Evolutionary conservation across 1,284 basidiomycete species (phyloP).

Genomic region (Sporisorium iseilematis-ciliati): DNA sequence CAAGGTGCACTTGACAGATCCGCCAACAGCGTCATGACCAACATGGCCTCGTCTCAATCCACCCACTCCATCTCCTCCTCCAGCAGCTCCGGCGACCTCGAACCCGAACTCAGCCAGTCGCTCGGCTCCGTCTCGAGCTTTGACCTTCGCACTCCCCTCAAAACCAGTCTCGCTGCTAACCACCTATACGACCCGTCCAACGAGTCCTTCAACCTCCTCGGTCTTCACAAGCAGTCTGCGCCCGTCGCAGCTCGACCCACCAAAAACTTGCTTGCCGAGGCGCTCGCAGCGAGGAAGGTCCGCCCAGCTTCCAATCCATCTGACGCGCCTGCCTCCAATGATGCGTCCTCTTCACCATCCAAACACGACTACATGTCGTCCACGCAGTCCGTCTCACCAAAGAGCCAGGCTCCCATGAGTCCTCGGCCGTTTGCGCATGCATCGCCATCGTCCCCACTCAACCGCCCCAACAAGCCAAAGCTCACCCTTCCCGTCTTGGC

Average conservation of each 20-base stretch:
- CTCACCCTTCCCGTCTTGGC: constrained; percentile 34
- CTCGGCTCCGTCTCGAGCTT: constrained; percentile 56
- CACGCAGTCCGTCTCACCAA: constrained; percentile 30
- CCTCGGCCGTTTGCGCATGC: constrained; percentile 8
- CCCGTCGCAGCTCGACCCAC: constrained; percentile 18
- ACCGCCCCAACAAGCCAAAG: constrained; percentile 40
- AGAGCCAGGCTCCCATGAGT: constrained; percentile 6
- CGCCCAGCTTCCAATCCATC: constrained; percentile 18
- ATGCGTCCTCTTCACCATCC: constrained; percentile 4
- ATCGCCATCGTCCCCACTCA: constrained; percentile 32
- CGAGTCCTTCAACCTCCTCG: constrained; percentile 37
- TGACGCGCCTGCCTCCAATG: constrained; percentile 1
- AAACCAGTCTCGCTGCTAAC: constrained; percentile 40
- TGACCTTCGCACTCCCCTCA: constrained; percentile 58
- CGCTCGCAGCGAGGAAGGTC: constrained; percentile 34
- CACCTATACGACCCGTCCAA: constrained; percentile 30
- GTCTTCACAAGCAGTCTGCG: constrained; percentile 28
- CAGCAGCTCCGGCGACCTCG: constrained; percentile 38
- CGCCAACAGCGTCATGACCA: constrained; percentile 25
- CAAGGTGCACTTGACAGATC: background rate
- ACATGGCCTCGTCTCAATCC: constrained; percentile 46
- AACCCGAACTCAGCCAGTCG: constrained; percentile 59
- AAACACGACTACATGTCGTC: constrained; percentile 2
- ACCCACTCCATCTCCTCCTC: constrained; percentile 51
- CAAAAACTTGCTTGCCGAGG: constrained; percentile 42